Evolutionary conservation across 78 protist species (phyloP).

Genomic region (Ministeria vibrans): DNA sequence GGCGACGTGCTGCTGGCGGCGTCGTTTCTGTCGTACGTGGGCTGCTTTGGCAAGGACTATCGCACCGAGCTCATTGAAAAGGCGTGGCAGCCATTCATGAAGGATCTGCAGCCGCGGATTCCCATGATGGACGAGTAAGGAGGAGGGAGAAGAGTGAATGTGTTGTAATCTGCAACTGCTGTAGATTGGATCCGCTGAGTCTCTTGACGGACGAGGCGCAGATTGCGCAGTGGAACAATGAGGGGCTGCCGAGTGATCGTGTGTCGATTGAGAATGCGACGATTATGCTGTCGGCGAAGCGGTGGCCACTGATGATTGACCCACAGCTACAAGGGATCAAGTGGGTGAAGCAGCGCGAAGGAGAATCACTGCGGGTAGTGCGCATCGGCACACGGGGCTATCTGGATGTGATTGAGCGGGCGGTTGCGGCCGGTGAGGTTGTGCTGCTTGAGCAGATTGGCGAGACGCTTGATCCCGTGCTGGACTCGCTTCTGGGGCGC

Average conservation of each 20-base stretch:
- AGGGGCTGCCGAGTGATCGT: conserved; percentile 71
- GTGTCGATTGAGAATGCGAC: conserved; percentile 67
- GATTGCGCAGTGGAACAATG: conserved; percentile 70
- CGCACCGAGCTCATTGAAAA: conserved; percentile 37
- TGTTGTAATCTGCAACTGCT: too few species aligned
- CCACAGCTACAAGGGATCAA: conserved; percentile 78
- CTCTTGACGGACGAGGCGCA: conserved; percentile 43
- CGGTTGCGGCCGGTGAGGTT: conserved; percentile 22
- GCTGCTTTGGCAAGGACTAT: conserved; percentile 54
- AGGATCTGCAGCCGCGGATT: conserved; percentile 10
- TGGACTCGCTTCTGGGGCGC: conserved; percentile 46
- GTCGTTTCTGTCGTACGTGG: conserved; percentile 76
- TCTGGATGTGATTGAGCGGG: conserved; percentile 7
- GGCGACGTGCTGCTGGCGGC: conserved; percentile 67
- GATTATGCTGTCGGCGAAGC: conserved; percentile 51
- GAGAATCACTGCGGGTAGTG: conserved; percentile 10
- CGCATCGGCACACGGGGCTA: conserved; percentile 1
- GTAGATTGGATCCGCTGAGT: conserved; percentile 27
- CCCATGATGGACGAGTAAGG: conserved; percentile 40
- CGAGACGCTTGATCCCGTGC: conserved; percentile 42
- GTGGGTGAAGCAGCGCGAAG: conserved; percentile 49
- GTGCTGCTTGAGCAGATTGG: conserved; percentile 55
- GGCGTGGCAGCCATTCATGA: conserved; percentile 39
- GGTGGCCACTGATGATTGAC: conserved; percentile 85
- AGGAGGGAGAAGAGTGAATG: too few species aligned